Percentiles rank a stretch among this genome's conserved stretches.
phyloP scores from a whole-genome alignment of 129 eudicot species.

The Saussurea involucrata region DNA sequence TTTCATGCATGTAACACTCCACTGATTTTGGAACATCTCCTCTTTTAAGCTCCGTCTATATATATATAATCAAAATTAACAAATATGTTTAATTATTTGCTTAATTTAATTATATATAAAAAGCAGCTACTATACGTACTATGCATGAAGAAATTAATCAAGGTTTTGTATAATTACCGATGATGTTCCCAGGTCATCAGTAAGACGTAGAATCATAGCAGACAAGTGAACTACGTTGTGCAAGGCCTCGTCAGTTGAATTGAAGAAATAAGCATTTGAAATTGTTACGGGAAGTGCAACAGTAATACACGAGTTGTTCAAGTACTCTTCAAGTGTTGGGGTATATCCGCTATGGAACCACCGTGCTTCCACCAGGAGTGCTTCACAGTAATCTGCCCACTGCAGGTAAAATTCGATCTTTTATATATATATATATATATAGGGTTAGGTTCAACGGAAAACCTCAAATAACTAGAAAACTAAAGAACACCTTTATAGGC shows the following conservation, averaged over 20 bases:
- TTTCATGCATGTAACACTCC: slow-evolving; percentile 63
- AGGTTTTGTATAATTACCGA: slow-evolving; percentile 23
- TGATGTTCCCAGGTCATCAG: slow-evolving; percentile 59
- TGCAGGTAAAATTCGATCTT: slow-evolving; percentile 5
- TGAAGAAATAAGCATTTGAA: slow-evolving; percentile 34
- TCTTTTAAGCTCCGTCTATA: slow-evolving; percentile 50
- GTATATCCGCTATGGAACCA: slow-evolving; percentile 50
- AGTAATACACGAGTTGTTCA: slow-evolving; percentile 46
- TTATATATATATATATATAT: background rate
- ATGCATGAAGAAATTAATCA: background rate
- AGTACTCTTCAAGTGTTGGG: slow-evolving; percentile 52
- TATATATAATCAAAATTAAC: background rate
- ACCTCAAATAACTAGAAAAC: no score
- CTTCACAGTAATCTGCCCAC: slow-evolving; percentile 43
- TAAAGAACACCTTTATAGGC: no score
- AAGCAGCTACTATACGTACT: background rate
- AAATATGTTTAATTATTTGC: background rate
- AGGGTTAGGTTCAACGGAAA: no score
- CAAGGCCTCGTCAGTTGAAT: slow-evolving; percentile 23
- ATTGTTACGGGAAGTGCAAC: slow-evolving; percentile 38
- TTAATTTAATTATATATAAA: no score
- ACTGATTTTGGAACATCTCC: slow-evolving; percentile 53
- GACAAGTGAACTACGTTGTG: slow-evolving; percentile 35
- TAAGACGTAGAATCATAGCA: slow-evolving; percentile 40
- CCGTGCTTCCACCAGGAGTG: slow-evolving; percentile 32